Percentiles rank a stretch among this genome's conserved stretches.
These are phyloP conservation scores for Rhynchosporium secalis DNA, from an alignment of 2,329 filamentous ascomycete genomes.

Conservation along the genomic window DNA sequence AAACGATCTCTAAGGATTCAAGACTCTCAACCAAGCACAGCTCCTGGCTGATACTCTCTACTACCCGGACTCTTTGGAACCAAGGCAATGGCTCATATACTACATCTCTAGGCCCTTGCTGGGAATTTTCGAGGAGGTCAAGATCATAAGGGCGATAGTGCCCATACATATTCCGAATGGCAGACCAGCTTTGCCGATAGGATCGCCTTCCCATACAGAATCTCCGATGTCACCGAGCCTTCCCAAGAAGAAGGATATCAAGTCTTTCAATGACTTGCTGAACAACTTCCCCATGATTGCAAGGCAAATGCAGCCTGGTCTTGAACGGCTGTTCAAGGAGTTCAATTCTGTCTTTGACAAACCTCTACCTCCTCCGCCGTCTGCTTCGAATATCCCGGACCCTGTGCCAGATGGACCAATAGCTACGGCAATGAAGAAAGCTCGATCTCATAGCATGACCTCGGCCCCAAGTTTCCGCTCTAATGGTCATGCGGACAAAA, in stretches of 20 bases:
- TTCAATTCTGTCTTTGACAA: conserved; percentile 85
- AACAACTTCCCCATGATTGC: conserved; percentile 94
- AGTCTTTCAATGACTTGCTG: conserved; percentile 84
- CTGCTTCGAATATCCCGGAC: conserved; percentile 59
- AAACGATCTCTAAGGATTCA: conserved; percentile 68
- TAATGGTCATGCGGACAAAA: conserved; percentile 42
- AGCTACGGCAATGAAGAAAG: conserved; percentile 54
- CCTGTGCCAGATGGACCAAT: conserved; percentile 59
- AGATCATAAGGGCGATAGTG: conserved; percentile 66
- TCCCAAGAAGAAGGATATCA: conserved; percentile 84
- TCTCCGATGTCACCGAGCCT: conserved; percentile 36
- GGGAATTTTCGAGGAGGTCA: conserved; percentile 76
- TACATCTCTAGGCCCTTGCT: conserved; percentile 89
- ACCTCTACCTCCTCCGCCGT: conserved; percentile 74
- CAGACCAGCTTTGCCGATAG: conserved; percentile 30
- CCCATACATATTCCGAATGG: conserved; percentile 45
- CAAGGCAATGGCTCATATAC: conserved; percentile 93
- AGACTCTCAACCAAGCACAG: conserved; percentile 84
- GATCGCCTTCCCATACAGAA: conserved; percentile 23
- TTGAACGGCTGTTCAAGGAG: conserved; percentile 87
- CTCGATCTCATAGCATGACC: conserved; percentile 51
- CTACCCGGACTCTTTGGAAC: conserved; percentile 85
- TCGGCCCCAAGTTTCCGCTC: conserved; percentile 35
- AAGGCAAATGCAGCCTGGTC: conserved; percentile 88
- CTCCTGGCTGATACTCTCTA: conserved; percentile 81